Conservation (phyloP, 306 rosid genomes). For the Arachis hypogaea region DNA sequence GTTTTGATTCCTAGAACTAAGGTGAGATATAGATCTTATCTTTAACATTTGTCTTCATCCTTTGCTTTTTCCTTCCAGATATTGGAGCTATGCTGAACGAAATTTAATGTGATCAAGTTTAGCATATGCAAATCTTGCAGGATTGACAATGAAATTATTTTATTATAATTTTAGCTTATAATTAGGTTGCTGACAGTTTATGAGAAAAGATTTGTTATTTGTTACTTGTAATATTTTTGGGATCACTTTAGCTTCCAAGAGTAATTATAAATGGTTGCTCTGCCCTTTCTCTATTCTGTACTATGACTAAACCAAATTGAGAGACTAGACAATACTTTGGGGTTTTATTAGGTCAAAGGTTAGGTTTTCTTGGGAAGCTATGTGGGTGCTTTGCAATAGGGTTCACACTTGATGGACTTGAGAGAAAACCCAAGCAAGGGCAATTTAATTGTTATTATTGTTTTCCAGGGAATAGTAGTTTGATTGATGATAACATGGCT, state of each 20-base stretch:
- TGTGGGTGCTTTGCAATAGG: not conserved
- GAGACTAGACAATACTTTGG: not conserved
- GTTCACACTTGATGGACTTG: not conserved
- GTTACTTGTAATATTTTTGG: not conserved
- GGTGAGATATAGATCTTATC: constrained; percentile 50
- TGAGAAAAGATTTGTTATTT: not conserved
- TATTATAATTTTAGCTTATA: constrained; percentile 17
- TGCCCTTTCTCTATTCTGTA: not conserved
- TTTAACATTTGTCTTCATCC: not conserved
- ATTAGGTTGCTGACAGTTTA: too few relatives aligned
- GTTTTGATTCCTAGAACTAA: constrained; percentile 98
- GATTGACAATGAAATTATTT: constrained; percentile 15
- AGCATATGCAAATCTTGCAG: not conserved
- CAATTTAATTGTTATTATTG: constrained; percentile 7
- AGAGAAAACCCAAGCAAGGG: not conserved
- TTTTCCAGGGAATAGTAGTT: not conserved
- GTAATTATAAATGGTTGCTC: not conserved
- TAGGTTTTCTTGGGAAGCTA: not conserved
- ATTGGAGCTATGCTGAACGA: constrained; percentile 15
- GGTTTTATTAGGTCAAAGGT: constrained; percentile 8
- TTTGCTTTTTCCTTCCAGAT: not conserved
- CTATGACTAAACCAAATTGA: constrained; percentile 6
- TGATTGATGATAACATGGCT: not conserved
- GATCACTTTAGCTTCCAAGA: not conserved
- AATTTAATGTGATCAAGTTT: not conserved